Evolutionary conservation across 805 yeast species (phyloP).

Genomic region (Metschnikowia kofuensis): DNA sequence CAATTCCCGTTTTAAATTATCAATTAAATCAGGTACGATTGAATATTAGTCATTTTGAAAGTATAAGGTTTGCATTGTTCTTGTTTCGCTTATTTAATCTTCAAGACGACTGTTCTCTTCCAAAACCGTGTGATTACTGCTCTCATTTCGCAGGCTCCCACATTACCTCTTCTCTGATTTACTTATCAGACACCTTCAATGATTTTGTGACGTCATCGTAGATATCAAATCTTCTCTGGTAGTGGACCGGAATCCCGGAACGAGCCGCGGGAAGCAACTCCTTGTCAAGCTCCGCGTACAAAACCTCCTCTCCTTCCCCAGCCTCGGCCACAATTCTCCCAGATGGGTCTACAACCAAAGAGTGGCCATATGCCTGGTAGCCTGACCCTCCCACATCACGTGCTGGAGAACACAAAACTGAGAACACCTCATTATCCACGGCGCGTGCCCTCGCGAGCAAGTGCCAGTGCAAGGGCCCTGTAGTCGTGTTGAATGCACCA

Average conservation of each 20-base stretch:
- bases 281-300: slow-evolving; percentile 72
- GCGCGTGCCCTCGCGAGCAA: slow-evolving; percentile 70
- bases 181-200: slow-evolving; percentile 15
- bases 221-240: slow-evolving; percentile 71
- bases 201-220: slow-evolving; percentile 37
- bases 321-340: slow-evolving; percentile 68
- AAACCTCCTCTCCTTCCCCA: slow-evolving; percentile 72
- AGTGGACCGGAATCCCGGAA: slow-evolving; percentile 62
- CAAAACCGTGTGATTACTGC: no score
- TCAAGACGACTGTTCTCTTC: no score
- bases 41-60: no score
- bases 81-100: no score
- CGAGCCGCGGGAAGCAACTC: slow-evolving; percentile 55
- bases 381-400: slow-evolving; percentile 56
- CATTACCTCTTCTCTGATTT: no score
- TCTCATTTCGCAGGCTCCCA: no score
- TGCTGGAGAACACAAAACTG: slow-evolving; percentile 84
- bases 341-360: slow-evolving; percentile 59
- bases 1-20: no score
- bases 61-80: no score
- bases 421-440: slow-evolving; percentile 56
- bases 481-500: slow-evolving; percentile 80
- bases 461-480: slow-evolving; percentile 85
- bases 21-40: no score
- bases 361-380: slow-evolving; percentile 68